phyloP scores from a whole-genome alignment of 345 rosid species.

The Noccaea bulbosa region DNA sequence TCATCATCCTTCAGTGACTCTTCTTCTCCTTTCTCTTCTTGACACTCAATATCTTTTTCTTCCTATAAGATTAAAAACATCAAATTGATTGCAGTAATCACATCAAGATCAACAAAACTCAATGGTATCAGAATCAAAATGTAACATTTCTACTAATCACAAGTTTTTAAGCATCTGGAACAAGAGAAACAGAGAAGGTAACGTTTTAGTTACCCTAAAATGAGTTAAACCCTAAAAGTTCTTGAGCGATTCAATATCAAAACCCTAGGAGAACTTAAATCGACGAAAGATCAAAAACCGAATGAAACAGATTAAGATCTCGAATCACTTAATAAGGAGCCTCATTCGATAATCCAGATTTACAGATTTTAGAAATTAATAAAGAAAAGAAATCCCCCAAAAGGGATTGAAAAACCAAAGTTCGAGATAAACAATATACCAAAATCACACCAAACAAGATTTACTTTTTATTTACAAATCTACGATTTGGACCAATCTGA shows the following conservation, averaged over 20 bases:
- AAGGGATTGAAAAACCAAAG: slow-evolving; percentile 21
- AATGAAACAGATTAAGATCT: slow-evolving; percentile 20
- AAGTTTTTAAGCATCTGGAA: not conserved
- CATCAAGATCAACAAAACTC: slow-evolving; percentile 8
- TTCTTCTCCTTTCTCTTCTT: slow-evolving; percentile 43
- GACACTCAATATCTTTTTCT: slow-evolving; percentile 43
- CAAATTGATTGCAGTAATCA: not conserved
- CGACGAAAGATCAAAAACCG: not conserved
- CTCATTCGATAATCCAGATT: slow-evolving; percentile 17
- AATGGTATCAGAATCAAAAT: not conserved
- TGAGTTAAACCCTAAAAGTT: slow-evolving; percentile 32
- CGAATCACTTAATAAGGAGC: slow-evolving; percentile 2
- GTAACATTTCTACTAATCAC: not conserved
- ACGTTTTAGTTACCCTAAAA: not conserved
- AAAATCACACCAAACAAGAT: slow-evolving; percentile 20
- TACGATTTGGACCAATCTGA: slow-evolving; percentile 28
- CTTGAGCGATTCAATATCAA: not conserved
- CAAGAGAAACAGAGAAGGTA: slow-evolving; percentile 1
- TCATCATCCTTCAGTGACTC: slow-evolving; percentile 41
- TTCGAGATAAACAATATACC: slow-evolving; percentile 19
- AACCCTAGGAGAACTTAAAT: not conserved
- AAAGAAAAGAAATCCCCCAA: not conserved
- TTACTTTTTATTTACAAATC: not conserved
- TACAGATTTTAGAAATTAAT: not conserved
- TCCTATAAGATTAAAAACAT: slow-evolving; percentile 33